Percentiles rank a stretch among this genome's conserved stretches.
phyloP scores from a whole-genome alignment of 177 flowering plant genomes.

The Vitis hybrid region DNA sequence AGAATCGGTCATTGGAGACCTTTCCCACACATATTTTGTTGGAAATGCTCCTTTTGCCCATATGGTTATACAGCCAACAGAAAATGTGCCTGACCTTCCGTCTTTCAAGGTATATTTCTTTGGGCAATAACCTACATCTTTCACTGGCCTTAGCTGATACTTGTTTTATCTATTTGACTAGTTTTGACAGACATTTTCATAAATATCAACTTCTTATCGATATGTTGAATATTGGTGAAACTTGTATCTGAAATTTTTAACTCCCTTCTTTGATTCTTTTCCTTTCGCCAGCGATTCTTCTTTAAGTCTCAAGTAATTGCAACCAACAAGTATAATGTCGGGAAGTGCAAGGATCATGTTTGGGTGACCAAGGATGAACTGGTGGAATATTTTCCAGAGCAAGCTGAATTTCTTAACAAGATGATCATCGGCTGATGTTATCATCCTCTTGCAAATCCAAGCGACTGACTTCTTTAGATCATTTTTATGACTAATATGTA shows the following conservation, averaged over 20 bases:
- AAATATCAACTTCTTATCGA: neutral
- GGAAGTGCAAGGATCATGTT: conserved; percentile 74
- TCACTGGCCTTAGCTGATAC: too few species aligned
- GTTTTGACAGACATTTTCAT: too few species aligned
- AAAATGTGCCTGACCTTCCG: conserved; percentile 29
- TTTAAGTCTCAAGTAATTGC: conserved; percentile 96
- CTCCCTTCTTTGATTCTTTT: neutral
- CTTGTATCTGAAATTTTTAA: neutral
- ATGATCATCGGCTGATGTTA: conserved; percentile 79
- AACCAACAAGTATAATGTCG: conserved; percentile 52
- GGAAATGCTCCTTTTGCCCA: conserved; percentile 98
- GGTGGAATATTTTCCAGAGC: conserved; percentile 82
- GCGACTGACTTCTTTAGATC: too few species aligned
- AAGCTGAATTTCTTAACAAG: conserved; percentile 65
- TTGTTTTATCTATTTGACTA: too few species aligned
- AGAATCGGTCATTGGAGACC: conserved; percentile 79
- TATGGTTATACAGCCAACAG: conserved; percentile 54
- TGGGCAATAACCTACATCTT: too few species aligned
- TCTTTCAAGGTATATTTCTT: conserved; percentile 63
- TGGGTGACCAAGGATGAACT: conserved; percentile 98
- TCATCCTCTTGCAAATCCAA: neutral
- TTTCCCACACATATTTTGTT: conserved; percentile 85
- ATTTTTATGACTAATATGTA: too few species aligned
- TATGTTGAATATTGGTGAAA: neutral
- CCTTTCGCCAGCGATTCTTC: conserved; percentile 68